A percentile compares a stretch with the other conserved stretches of the same genome.
These are phyloP conservation scores for Malassezia globosa DNA, from an alignment of 1,284 basidiomycete species.

Conservation along the genomic window DNA sequence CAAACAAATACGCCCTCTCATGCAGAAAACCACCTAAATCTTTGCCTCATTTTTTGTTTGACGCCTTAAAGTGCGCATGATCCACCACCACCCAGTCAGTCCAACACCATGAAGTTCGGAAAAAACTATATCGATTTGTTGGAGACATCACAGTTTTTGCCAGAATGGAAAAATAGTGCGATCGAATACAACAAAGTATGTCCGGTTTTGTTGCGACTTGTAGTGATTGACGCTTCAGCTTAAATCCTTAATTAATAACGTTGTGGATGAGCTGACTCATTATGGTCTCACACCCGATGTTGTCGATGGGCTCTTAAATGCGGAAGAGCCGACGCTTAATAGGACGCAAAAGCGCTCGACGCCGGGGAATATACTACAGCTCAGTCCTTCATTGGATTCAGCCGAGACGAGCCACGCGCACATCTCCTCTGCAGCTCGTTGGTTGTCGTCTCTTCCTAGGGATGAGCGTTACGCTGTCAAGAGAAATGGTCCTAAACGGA, in stretches of 20 bases:
- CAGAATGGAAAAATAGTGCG: slow-evolving; percentile 62
- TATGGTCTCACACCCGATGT: slow-evolving; percentile 62
- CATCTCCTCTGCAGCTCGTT: slow-evolving; percentile 16
- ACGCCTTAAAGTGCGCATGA: no score
- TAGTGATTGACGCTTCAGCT: slow-evolving; percentile 52
- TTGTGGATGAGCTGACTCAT: slow-evolving; percentile 66
- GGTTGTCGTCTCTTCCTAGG: slow-evolving; percentile 18
- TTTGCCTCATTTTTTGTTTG: no score
- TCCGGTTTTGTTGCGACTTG: neutral
- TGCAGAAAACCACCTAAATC: no score
- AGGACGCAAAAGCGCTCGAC: neutral
- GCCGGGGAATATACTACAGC: neutral
- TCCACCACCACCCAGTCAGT: no score
- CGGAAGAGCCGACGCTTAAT: no score
- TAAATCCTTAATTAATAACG: slow-evolving; percentile 81
- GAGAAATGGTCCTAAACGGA: neutral
- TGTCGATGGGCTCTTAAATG: slow-evolving; percentile 51
- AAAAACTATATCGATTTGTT: slow-evolving; percentile 65
- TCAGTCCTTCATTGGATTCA: neutral
- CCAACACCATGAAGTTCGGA: slow-evolving; percentile 63
- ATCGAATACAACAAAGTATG: slow-evolving; percentile 73
- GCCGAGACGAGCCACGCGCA: neutral
- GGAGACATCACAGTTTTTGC: slow-evolving; percentile 56
- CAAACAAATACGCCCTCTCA: no score
- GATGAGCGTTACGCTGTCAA: slow-evolving; percentile 3